A percentile compares a stretch with the other conserved stretches of the same genome.
Conservation (phyloP, 371 early-diverging fungal genomes). For the Funneliformis caledonium region DNA sequence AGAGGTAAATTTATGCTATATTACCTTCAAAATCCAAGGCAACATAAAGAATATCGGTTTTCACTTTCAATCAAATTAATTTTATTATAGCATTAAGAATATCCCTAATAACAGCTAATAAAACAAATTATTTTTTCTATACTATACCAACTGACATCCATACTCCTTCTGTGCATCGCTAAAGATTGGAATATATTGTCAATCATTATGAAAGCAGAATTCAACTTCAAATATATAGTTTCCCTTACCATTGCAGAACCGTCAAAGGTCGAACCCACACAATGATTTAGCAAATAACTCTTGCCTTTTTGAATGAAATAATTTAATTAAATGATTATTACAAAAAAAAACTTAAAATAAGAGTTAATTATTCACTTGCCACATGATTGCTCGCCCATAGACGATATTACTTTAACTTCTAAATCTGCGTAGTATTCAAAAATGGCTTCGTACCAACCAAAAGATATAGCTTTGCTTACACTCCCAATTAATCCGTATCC, state of each 20-base stretch:
- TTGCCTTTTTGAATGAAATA: conserved; percentile 16
- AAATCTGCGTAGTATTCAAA: conserved; percentile 23
- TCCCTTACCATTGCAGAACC: conserved; percentile 39
- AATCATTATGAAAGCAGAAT: background rate
- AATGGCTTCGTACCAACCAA: conserved; percentile 39
- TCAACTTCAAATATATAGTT: background rate
- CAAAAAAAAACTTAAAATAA: background rate
- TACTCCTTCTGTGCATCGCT: conserved; percentile 39
- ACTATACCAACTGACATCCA: conserved; percentile 35
- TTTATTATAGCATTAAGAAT: background rate
- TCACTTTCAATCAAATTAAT: conserved; percentile 6
- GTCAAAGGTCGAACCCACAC: conserved; percentile 35
- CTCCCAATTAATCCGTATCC: conserved; percentile 29
- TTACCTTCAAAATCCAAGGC: conserved; percentile 41
- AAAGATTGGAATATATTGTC: background rate
- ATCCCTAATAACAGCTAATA: background rate
- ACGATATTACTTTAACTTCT: conserved; percentile 35
- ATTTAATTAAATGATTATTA: background rate
- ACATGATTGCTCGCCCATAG: conserved; percentile 41
- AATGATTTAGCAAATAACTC: conserved; percentile 32
- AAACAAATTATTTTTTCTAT: background rate
- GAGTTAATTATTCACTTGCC: conserved; percentile 17
- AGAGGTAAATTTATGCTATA: background rate
- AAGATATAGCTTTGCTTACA: conserved; percentile 33
- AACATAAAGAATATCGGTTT: conserved; percentile 35